Evolutionary conservation across 2,329 filamentous ascomycete species (phyloP).

Genomic region (Erysiphe neolycopersici): DNA sequence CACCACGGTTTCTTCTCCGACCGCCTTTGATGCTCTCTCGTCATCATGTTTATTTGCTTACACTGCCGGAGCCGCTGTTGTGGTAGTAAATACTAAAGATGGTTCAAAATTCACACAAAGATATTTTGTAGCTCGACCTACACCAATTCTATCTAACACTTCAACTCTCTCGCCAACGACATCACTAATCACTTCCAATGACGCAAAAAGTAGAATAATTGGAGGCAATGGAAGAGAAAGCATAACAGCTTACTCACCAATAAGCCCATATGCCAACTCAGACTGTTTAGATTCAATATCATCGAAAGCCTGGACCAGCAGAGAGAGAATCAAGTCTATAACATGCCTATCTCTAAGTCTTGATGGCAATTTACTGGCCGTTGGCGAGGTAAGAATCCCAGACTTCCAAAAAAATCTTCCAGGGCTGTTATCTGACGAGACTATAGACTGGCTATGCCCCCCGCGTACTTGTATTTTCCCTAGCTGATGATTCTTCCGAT

Average conservation of each 20-base stretch:
- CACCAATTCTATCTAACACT: constrained; percentile 36
- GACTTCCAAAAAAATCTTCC: neutral
- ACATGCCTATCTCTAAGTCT: constrained; percentile 74
- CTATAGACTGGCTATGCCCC: constrained; percentile 64
- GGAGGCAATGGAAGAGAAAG: constrained; percentile 21
- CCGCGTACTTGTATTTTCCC: constrained; percentile 68
- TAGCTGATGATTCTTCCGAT: constrained; percentile 56
- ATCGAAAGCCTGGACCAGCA: constrained; percentile 59
- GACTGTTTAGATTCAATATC: constrained; percentile 35
- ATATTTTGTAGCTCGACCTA: constrained; percentile 71
- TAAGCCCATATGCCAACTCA: constrained; percentile 12
- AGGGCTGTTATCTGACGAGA: constrained; percentile 11
- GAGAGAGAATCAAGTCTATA: constrained; percentile 80
- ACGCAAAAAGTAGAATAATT: constrained; percentile 30
- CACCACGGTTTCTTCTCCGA: constrained; percentile 62
- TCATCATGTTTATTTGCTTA: constrained; percentile 53
- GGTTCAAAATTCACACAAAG: constrained; percentile 41
- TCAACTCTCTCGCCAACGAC: constrained; percentile 27
- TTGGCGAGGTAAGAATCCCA: constrained; percentile 41
- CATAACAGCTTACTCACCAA: constrained; percentile 13
- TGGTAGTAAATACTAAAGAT: constrained; percentile 56
- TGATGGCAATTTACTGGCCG: constrained; percentile 65
- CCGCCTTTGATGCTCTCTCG: constrained; percentile 60
- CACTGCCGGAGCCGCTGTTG: constrained; percentile 78
- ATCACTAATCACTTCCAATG: constrained; percentile 30